Evolutionary conservation across 345 rosid genomes (phyloP).

Genomic region (Aethionema arabicum): DNA sequence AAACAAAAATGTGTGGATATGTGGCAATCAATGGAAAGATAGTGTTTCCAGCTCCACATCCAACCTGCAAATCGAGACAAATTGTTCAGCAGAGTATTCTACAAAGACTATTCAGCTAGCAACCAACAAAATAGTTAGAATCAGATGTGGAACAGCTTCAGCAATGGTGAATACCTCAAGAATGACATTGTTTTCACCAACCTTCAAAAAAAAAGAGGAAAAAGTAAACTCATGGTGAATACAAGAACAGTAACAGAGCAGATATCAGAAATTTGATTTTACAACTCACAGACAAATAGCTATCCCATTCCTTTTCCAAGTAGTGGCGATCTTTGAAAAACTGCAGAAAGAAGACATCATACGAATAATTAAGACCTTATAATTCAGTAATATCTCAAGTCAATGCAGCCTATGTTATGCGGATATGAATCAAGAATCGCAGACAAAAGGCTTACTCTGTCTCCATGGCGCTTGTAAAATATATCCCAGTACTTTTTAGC

Average conservation of each 20-base stretch:
- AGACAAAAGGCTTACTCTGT: constrained; percentile 45
- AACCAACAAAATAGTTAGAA: neutral
- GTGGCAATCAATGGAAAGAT: constrained; percentile 75
- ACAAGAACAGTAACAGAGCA: constrained; percentile 10
- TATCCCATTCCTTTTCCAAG: constrained; percentile 94
- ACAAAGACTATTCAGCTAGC: constrained; percentile 5
- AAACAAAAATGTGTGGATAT: constrained; percentile 70
- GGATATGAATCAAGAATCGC: neutral
- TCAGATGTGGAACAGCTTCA: constrained; percentile 1
- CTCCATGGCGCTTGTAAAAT: constrained; percentile 84
- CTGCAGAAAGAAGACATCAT: constrained; percentile 37
- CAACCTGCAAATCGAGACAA: constrained; percentile 53
- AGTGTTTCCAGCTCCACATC: constrained; percentile 96
- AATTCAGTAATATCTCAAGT: neutral
- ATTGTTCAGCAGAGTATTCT: neutral
- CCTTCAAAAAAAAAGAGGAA: constrained; percentile 42
- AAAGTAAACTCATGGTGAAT: neutral
- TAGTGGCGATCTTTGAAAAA: constrained; percentile 95
- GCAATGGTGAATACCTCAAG: constrained; percentile 57
- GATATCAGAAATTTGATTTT: constrained; percentile 8
- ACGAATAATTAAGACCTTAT: neutral
- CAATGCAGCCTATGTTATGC: constrained; percentile 1
- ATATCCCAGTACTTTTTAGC: constrained; percentile 91
- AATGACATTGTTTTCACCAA: constrained; percentile 46
- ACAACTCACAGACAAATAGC: constrained; percentile 65